A percentile compares a stretch with the other conserved stretches of the same genome.
phyloP scores from a whole-genome alignment of 257 asterid genomes.

The Scutellaria baicalensis region DNA sequence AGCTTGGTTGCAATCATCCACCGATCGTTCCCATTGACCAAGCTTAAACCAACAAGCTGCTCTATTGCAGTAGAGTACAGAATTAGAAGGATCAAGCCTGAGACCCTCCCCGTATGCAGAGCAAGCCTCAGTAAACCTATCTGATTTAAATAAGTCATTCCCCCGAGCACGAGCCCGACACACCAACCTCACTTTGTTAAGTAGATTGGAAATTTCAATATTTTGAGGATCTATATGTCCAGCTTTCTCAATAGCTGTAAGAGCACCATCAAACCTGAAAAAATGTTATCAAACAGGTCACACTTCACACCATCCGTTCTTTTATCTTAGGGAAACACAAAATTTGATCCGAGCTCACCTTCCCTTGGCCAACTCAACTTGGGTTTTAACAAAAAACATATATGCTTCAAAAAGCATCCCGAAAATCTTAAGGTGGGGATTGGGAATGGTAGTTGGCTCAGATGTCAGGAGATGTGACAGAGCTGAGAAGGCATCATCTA shows the following conservation, averaged over 20 bases:
- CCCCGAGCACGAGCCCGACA: constrained; percentile 82
- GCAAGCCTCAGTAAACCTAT: constrained; percentile 88
- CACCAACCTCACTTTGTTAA: constrained; percentile 48
- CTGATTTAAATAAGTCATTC: constrained; percentile 71
- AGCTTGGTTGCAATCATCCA: constrained; percentile 85
- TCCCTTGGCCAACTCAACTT: constrained; percentile 68
- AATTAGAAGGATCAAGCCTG: constrained; percentile 56
- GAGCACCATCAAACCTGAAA: constrained; percentile 73
- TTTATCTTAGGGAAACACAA: neutral
- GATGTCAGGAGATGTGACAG: constrained; percentile 39
- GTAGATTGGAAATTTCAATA: constrained; percentile 41
- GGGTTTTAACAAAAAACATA: constrained; percentile 46
- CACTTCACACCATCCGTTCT: neutral
- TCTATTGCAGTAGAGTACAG: constrained; percentile 84
- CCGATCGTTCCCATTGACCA: constrained; percentile 63
- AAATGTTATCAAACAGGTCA: neutral
- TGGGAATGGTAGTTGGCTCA: constrained; percentile 16
- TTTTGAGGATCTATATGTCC: constrained; percentile 50
- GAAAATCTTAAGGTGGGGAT: constrained; percentile 33
- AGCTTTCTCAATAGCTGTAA: constrained; percentile 56
- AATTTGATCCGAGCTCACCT: constrained; percentile 36
- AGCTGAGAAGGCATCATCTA: constrained; percentile 50
- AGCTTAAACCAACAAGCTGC: constrained; percentile 96
- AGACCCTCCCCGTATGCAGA: constrained; percentile 85
- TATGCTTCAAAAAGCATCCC: constrained; percentile 72